A percentile compares a stretch with the other conserved stretches of the same genome.
Evolutionary conservation across 2,329 filamentous ascomycete genomes (phyloP).

Genomic region (Tolypocladium amazonense): DNA sequence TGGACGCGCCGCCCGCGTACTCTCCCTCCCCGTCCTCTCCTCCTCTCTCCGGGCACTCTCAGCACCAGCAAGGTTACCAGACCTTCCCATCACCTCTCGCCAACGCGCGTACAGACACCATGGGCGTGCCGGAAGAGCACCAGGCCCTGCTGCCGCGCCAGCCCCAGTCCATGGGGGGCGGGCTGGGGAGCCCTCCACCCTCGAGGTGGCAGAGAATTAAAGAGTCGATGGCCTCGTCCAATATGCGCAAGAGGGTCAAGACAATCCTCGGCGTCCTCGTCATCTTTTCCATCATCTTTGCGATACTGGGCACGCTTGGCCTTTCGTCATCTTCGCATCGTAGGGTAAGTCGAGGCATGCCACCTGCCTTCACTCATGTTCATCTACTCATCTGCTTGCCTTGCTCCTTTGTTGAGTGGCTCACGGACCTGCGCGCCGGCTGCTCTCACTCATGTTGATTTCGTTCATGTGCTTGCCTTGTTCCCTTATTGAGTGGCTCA

Average conservation of each 20-base stretch:
- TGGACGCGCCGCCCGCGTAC: conserved; percentile 40
- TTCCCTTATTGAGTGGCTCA: not conserved
- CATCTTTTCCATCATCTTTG: conserved; percentile 20
- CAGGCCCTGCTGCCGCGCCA: conserved; percentile 29
- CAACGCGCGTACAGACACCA: conserved; percentile 14
- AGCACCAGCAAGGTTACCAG: conserved; percentile 23
- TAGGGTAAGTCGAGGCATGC: conserved; percentile 16
- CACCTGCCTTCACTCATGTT: not conserved
- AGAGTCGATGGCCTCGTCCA: conserved; percentile 7
- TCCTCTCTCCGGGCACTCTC: conserved; percentile 6
- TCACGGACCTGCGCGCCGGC: not conserved
- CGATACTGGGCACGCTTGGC: conserved; percentile 9
- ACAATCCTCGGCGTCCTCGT: conserved; percentile 19
- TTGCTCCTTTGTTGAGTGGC: not conserved
- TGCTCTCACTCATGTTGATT: not conserved
- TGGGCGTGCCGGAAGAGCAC: conserved; percentile 32
- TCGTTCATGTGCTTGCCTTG: too few relatives aligned
- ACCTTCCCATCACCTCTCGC: conserved; percentile 24
- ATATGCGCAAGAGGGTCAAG: conserved; percentile 16
- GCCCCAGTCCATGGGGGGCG: conserved; percentile 36
- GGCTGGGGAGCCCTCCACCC: conserved; percentile 10
- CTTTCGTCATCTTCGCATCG: conserved; percentile 9
- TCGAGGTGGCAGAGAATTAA: conserved; percentile 20
- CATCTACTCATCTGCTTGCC: not conserved
- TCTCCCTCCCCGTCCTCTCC: conserved; percentile 30